A percentile compares a stretch with the other conserved stretches of the same genome.
phyloP scores from a whole-genome alignment of 2,329 filamentous ascomycete species.

The Emmonsiellopsis sp. region DNA sequence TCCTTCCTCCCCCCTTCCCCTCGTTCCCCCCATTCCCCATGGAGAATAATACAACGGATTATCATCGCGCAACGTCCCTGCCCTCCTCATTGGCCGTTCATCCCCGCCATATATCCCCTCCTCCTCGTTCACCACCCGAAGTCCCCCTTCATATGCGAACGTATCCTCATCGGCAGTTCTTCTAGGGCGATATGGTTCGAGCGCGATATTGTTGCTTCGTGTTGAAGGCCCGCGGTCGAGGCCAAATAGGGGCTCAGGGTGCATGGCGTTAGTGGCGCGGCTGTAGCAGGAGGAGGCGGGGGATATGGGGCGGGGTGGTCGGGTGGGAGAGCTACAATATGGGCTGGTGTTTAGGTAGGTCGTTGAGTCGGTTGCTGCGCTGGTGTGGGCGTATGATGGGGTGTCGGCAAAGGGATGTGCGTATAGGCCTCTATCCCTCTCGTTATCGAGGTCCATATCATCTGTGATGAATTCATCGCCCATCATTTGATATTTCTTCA shows the following conservation, averaged over 20 bases:
- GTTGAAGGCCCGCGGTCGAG: neutral
- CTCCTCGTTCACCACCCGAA: neutral
- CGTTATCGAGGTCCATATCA: neutral
- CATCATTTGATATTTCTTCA: slow-evolving; percentile 44
- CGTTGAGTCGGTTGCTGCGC: neutral
- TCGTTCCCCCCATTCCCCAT: neutral
- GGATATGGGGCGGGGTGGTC: neutral
- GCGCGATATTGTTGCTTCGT: neutral
- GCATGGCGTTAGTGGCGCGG: neutral
- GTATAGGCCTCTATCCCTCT: neutral
- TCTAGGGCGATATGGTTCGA: neutral
- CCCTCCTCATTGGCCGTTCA: neutral
- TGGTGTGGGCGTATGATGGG: neutral
- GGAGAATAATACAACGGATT: neutral
- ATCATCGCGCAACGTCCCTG: neutral
- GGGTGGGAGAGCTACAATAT: neutral
- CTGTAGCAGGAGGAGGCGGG: neutral
- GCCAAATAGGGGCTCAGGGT: neutral
- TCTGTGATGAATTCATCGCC: slow-evolving; percentile 22
- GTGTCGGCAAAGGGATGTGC: no score
- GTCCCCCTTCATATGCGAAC: neutral
- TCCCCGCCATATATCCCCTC: neutral
- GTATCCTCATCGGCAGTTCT: neutral
- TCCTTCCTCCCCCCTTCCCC: neutral
- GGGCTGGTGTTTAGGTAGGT: neutral